phyloP scores from a whole-genome alignment of 2,329 filamentous ascomycete genomes.

The Penicillium sp. region DNA sequence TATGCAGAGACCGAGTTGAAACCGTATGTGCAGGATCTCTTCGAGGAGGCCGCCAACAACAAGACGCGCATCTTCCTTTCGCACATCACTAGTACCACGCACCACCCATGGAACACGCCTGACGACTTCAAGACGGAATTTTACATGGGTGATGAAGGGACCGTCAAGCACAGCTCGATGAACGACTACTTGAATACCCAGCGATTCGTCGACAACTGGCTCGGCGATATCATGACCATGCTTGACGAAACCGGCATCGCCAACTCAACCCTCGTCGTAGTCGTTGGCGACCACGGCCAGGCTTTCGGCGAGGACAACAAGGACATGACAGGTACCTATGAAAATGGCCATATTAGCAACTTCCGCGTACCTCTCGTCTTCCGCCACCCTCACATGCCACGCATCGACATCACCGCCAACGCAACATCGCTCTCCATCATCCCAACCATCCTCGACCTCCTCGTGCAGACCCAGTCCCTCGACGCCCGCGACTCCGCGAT shows the following conservation, averaged over 20 bases:
- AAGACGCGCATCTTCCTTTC: slow-evolving; percentile 33
- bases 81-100: slow-evolving; percentile 35
- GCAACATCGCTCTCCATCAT: slow-evolving; percentile 44
- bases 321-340: slow-evolving; percentile 40
- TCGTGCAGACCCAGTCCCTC: slow-evolving; percentile 41
- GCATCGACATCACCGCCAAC: slow-evolving; percentile 40
- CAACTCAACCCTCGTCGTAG: slow-evolving; percentile 45
- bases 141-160: slow-evolving; percentile 26
- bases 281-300: slow-evolving; percentile 47
- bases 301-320: slow-evolving; percentile 44
- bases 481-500: slow-evolving; percentile 32
- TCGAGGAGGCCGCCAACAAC: slow-evolving; percentile 29
- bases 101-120: slow-evolving; percentile 45
- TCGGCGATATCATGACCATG: slow-evolving; percentile 41
- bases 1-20: slow-evolving; percentile 40
- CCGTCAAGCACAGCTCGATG: slow-evolving; percentile 31
- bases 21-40: slow-evolving; percentile 33
- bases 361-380: slow-evolving; percentile 46
- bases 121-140: slow-evolving; percentile 25
- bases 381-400: slow-evolving; percentile 44
- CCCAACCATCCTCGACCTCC: slow-evolving; percentile 46
- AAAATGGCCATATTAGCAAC: slow-evolving; percentile 46
- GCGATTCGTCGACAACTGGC: slow-evolving; percentile 44
- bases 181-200: slow-evolving; percentile 46
- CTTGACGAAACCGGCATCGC: slow-evolving; percentile 44